Evolutionary conservation across 306 rosid genomes (phyloP), one percentile per base, ranked within the genome.

Genomic region (Gastrolobium bilobum): DNA sequence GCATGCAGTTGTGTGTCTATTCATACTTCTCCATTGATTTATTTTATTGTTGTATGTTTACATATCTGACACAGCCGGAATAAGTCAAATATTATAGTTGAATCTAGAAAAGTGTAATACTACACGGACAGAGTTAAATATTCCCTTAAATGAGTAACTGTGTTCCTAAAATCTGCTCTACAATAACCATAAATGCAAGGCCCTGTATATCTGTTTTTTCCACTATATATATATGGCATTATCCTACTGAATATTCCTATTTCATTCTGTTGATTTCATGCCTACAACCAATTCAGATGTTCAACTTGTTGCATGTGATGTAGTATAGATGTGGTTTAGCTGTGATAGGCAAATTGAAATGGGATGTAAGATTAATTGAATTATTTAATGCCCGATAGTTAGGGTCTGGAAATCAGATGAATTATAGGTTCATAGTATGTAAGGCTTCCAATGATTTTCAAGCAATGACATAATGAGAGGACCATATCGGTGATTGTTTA

Each of bases 331-430:
- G 9, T 30, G n/a, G 50, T 40, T 66, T 59, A 42, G 35, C 47
- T 60, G 37, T 38, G 26, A 20, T 20, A 20, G 26, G 26, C 26
- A 20, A 20, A 20, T 20, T 20, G 26, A 20, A 20, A 20, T 20
- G 26, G 26, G 26, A 20, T 20, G 26, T 0, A 20, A 20, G 26
- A 20, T 20, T 20, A 20, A 20, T 20, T 20, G 26, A 20, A 20
- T 20, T 20, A 20, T 73, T 73, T 7, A 47, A 69, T 7, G 43
- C 13, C 39, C 3, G 14, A 44, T 50, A 6, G 44, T 5, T 70
- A 34, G 81, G 68, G 59, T 66, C 61, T 66, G 47, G 15, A 56
- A 56, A 56, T 43, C 57, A 53, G 68, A 54, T 73, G 15, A 56
- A 14, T 63, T 69, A 15, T 33, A 47, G 39, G 50, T 64, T 61